Evolutionary conservation across 73 alveolate genomes (phyloP).

Genomic region (Paramecium sonneborni): DNA sequence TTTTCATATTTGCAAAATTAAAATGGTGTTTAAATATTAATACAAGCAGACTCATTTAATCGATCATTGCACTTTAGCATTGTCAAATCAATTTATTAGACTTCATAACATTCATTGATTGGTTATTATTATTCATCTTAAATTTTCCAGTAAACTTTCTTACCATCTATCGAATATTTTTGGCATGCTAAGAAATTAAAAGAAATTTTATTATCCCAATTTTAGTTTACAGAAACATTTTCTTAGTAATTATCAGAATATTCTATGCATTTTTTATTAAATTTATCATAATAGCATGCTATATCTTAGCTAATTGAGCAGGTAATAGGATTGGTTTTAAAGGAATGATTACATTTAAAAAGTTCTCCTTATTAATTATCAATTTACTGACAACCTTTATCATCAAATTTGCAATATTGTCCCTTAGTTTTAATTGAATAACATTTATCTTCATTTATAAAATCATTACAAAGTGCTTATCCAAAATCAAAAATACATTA

Average conservation of each 20-base stretch:
- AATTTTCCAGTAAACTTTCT: no score
- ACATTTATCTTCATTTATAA: not conserved
- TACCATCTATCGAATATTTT: no score
- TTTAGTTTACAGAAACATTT: not conserved
- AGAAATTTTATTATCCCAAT: not conserved
- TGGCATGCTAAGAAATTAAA: not conserved
- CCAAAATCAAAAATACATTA: not conserved
- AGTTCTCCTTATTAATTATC: not conserved
- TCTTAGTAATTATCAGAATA: no score
- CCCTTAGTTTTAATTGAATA: not conserved
- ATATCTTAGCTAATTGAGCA: not conserved
- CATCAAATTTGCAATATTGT: not conserved
- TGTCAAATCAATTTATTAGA: not conserved
- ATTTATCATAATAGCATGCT: no score
- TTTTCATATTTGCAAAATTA: not conserved
- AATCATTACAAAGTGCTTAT: not conserved
- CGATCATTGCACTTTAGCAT: not conserved
- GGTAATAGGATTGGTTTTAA: no score
- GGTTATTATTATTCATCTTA: no score
- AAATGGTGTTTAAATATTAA: not conserved
- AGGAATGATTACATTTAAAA: no score
- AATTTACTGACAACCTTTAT: not conserved
- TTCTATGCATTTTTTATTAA: no score
- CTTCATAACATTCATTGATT: not conserved
- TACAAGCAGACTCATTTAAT: not conserved